Conservation (phyloP, 352 stramenopile species). For the Globisporangium lucens region DNA sequence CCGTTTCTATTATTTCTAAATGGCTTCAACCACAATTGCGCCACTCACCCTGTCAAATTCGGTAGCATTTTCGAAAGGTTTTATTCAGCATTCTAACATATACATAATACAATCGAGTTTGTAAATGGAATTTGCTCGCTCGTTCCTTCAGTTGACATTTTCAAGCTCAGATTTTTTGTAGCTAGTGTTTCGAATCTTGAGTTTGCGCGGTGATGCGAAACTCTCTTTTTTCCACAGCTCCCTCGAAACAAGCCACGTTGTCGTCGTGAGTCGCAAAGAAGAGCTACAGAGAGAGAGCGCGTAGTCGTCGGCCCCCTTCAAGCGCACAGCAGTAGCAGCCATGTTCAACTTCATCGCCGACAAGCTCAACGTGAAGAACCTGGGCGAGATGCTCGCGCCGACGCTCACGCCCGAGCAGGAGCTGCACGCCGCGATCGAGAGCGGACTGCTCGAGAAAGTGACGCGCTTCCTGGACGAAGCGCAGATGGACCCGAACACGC, state of each 20-base stretch:
- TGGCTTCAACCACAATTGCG: background rate
- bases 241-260: conserved; percentile 8
- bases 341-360: conserved; percentile 90
- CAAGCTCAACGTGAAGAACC: conserved; percentile 88
- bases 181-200: background rate
- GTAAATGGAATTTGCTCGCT: background rate
- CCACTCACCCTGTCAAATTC: background rate
- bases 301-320: background rate
- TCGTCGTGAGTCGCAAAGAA: conserved; percentile 8
- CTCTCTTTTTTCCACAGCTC: background rate
- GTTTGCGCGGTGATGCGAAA: background rate
- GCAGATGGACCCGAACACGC: conserved; percentile 64
- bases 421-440: conserved; percentile 75
- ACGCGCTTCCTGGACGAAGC: conserved; percentile 62
- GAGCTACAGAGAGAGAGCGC: background rate
- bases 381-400: conserved; percentile 85
- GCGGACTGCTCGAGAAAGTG: conserved; percentile 73
- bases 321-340: background rate
- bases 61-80: background rate
- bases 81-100: background rate
- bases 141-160: no score
- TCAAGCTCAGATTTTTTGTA: background rate
- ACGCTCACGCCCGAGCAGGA: conserved; percentile 87
- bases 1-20: background rate
- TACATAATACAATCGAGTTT: background rate